Conservation (phyloP, 1,139 yeast genomes). For the Suhomyces atakaporum region DNA sequence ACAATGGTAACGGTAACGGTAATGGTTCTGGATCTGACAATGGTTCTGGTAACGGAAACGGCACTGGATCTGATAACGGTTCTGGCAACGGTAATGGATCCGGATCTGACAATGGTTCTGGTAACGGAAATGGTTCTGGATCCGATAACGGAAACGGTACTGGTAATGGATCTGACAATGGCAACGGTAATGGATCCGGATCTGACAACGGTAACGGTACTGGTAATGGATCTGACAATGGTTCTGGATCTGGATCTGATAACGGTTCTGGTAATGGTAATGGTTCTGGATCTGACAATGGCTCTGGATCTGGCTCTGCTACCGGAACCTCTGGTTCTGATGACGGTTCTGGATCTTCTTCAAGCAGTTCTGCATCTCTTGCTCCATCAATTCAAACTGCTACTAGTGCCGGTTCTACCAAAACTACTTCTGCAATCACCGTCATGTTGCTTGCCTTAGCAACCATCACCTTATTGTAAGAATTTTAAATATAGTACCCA, state of each 20-base stretch:
- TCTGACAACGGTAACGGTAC: background rate
- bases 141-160: background rate
- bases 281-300: conserved; percentile 11
- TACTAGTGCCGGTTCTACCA: conserved; percentile 5
- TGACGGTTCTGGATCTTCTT: background rate
- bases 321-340: no score
- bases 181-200: conserved; percentile 5
- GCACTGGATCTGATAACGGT: no score
- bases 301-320: conserved; percentile 10
- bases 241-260: conserved; percentile 1
- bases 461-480: conserved; percentile 5
- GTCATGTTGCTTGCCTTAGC: conserved; percentile 4
- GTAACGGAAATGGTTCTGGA: background rate
- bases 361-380: conserved; percentile 17
- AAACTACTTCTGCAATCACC: conserved; percentile 3
- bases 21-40: conserved; percentile 11
- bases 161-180: conserved; percentile 8
- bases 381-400: conserved; percentile 8
- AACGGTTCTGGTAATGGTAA: background rate
- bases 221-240: background rate
- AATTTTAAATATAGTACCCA: background rate
- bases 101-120: conserved; percentile 1
- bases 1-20: no score
- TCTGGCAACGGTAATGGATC: conserved; percentile 5
- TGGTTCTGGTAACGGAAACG: conserved; percentile 2